Evolutionary conservation across 139 green algal species (phyloP).

Genomic region (Closterium sp.): DNA sequence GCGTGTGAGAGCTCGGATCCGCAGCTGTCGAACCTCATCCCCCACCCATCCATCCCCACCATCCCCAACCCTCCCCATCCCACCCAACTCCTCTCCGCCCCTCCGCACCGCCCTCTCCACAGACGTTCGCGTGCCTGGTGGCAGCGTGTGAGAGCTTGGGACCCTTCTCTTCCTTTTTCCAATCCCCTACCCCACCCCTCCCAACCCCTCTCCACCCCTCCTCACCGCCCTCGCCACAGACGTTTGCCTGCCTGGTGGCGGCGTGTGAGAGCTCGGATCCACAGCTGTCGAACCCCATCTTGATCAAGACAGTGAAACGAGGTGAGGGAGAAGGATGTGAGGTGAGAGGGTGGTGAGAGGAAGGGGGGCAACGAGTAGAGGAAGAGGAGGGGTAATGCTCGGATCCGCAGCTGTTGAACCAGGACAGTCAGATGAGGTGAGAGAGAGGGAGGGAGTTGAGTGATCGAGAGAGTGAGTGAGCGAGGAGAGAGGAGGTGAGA

Average conservation of each 20-base stretch:
- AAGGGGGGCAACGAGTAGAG: neutral
- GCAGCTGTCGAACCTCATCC: neutral
- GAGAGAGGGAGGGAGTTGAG: no score
- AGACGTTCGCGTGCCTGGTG: neutral
- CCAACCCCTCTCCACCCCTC: neutral
- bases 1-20: no score
- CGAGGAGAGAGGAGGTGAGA: no score
- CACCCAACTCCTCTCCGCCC: neutral
- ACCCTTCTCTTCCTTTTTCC: no score
- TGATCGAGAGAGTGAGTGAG: no score
- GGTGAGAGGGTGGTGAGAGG: neutral
- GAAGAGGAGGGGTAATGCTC: neutral
- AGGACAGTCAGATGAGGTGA: neutral
- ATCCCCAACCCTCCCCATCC: no score
- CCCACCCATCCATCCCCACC: no score
- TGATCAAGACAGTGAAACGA: conserved; percentile 25
- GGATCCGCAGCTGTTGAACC: neutral
- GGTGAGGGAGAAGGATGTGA: conserved; percentile 8
- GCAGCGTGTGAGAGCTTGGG: no score
- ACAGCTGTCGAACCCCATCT: neutral
- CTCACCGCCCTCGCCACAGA: neutral
- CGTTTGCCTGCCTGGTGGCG: neutral
- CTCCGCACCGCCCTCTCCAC: neutral
- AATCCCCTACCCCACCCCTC: no score
- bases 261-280: no score